Percentiles rank a stretch among this genome's conserved stretches.
phyloP scores from a whole-genome alignment of 148 eudicot genomes.

The Cornus florida region DNA sequence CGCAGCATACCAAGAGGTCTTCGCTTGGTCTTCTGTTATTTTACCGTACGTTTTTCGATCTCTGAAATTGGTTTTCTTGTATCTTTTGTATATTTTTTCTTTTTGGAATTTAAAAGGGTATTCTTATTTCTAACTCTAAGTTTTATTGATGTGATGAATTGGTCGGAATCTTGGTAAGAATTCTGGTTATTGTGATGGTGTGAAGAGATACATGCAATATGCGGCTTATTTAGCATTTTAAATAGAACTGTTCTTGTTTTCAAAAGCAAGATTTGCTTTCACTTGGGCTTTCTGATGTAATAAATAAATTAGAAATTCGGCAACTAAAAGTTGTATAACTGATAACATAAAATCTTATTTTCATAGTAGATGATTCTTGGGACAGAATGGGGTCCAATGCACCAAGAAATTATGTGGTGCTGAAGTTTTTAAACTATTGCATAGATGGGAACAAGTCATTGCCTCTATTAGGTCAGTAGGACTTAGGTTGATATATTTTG shows the following conservation, averaged over 20 bases:
- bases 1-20: slow-evolving; percentile 43
- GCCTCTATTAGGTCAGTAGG: too few species aligned
- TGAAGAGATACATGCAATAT: slow-evolving; percentile 6
- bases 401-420: neutral
- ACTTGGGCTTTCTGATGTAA: neutral
- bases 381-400: slow-evolving; percentile 1
- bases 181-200: slow-evolving; percentile 3
- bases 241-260: slow-evolving; percentile 4
- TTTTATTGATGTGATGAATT: neutral
- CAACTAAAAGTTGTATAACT: neutral
- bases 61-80: neutral
- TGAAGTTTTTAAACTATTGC: neutral
- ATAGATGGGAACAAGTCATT: neutral
- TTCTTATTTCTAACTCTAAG: too few species aligned
- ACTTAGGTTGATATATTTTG: too few species aligned
- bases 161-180: neutral
- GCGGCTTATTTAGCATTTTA: neutral
- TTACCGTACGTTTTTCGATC: slow-evolving; percentile 57
- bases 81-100: neutral
- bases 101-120: neutral
- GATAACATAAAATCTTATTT: neutral
- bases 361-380: neutral
- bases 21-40: slow-evolving; percentile 83
- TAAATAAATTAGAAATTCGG: neutral
- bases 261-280: slow-evolving; percentile 1